Percentiles rank a stretch among this genome's conserved stretches.
These are phyloP conservation scores for Aspergillus japonicus DNA, from an alignment of 2,329 filamentous ascomycete genomes.

Conservation along the genomic window DNA sequence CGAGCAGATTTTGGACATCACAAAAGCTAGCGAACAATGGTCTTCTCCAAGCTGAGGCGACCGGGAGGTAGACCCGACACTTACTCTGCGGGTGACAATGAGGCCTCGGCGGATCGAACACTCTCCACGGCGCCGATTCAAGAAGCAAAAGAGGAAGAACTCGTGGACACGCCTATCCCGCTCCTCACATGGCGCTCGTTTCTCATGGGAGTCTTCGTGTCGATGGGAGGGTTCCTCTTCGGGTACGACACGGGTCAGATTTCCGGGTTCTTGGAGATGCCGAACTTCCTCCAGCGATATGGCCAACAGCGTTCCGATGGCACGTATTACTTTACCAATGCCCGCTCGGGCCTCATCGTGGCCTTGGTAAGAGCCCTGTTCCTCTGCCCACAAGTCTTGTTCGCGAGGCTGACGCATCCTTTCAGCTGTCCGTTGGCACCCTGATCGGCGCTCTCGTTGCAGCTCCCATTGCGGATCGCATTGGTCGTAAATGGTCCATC, in stretches of 20 bases:
- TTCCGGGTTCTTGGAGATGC: conserved; percentile 43
- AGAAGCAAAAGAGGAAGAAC: neutral
- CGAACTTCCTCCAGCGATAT: conserved; percentile 40
- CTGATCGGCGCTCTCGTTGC: conserved; percentile 43
- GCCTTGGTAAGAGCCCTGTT: conserved; percentile 32
- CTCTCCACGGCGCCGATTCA: neutral
- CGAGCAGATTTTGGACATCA: neutral
- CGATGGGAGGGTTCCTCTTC: conserved; percentile 13
- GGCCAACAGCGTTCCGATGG: conserved; percentile 33
- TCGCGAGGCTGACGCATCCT: neutral
- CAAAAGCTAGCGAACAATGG: neutral
- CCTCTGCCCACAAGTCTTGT: neutral
- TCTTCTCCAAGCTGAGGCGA: neutral
- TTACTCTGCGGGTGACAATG: neutral
- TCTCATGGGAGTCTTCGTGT: conserved; percentile 15
- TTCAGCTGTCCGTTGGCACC: conserved; percentile 44
- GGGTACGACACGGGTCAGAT: conserved; percentile 16
- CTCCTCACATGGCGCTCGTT: conserved; percentile 39
- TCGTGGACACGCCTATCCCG: conserved; percentile 31
- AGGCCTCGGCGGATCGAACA: neutral
- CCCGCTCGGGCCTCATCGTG: conserved; percentile 44
- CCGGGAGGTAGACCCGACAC: neutral
- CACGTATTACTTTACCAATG: conserved; percentile 40
- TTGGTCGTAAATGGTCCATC: conserved; percentile 46
- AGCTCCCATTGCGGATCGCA: conserved; percentile 42